Conservation (phyloP, 805 yeast genomes). For the Metschnikowia gelsemii region DNA sequence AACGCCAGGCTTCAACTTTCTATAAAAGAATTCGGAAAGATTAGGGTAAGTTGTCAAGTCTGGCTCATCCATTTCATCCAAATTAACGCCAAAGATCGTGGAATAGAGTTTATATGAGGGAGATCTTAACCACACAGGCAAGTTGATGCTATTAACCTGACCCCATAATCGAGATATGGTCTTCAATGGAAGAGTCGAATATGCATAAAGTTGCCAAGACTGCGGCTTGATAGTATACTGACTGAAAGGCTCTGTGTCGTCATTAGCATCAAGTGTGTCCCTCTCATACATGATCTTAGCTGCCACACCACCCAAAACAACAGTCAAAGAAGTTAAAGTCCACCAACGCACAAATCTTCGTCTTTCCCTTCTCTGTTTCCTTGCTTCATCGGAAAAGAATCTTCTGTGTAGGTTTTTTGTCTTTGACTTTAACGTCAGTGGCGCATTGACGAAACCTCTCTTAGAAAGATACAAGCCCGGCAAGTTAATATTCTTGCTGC, state of each 20-base stretch:
- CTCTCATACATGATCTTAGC: constrained; percentile 42
- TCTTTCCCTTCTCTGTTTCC: constrained; percentile 39
- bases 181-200: constrained; percentile 86
- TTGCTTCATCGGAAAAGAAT: constrained; percentile 44
- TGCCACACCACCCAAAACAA: constrained; percentile 55
- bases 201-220: constrained; percentile 88
- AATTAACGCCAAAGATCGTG: constrained; percentile 77
- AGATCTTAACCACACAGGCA: constrained; percentile 85
- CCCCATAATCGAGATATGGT: constrained; percentile 96
- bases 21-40: constrained; percentile 86
- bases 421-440: constrained; percentile 34
- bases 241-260: constrained; percentile 27
- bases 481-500: constrained; percentile 13
- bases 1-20: constrained; percentile 72
- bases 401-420: constrained; percentile 39
- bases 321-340: constrained; percentile 52
- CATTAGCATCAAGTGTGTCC: constrained; percentile 29
- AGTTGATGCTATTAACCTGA: constrained; percentile 70
- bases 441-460: constrained; percentile 38
- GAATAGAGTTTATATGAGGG: constrained; percentile 82
- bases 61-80: constrained; percentile 85
- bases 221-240: constrained; percentile 56
- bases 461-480: constrained; percentile 27
- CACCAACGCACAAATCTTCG: constrained; percentile 50
- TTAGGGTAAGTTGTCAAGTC: constrained; percentile 74